phyloP scores from a whole-genome alignment of 805 yeast species.

The Ogataea nitratoaversa region DNA sequence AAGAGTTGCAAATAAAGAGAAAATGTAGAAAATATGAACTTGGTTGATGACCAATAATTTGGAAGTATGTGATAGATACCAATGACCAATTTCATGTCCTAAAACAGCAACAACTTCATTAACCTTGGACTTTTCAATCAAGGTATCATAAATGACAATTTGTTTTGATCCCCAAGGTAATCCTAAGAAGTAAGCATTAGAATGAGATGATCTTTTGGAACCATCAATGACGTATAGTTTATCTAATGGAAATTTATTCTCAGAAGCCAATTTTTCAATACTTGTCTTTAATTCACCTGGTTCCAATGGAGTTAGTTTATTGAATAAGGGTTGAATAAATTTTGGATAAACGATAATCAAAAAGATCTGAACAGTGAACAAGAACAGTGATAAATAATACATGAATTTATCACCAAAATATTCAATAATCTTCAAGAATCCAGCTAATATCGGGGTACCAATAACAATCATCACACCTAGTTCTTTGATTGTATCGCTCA shows the following conservation, averaged over 20 bases:
- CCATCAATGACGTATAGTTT: slow-evolving; percentile 90
- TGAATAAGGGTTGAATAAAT: slow-evolving; percentile 87
- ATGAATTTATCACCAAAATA: slow-evolving; percentile 78
- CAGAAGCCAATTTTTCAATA: slow-evolving; percentile 73
- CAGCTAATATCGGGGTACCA: slow-evolving; percentile 71
- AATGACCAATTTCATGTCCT: slow-evolving; percentile 99
- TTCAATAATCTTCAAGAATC: slow-evolving; percentile 75
- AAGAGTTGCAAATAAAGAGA: slow-evolving; percentile 74
- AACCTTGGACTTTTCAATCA: slow-evolving; percentile 72
- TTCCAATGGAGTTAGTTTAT: slow-evolving; percentile 84
- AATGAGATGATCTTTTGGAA: slow-evolving; percentile 93
- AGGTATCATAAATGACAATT: slow-evolving; percentile 89
- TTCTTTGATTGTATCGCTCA: slow-evolving; percentile 66
- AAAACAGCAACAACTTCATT: slow-evolving; percentile 88
- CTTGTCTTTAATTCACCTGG: slow-evolving; percentile 82
- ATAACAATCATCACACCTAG: slow-evolving; percentile 48
- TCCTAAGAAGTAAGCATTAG: slow-evolving; percentile 95
- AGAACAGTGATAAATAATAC: slow-evolving; percentile 70
- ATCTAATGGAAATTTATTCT: slow-evolving; percentile 79
- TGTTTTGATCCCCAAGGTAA: slow-evolving; percentile 92
- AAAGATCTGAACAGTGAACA: slow-evolving; percentile 66
- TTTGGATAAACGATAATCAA: slow-evolving; percentile 77
- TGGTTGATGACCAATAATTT: slow-evolving; percentile 66
- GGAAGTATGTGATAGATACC: slow-evolving; percentile 89
- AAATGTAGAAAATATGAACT: slow-evolving; percentile 56